phyloP scores from a whole-genome alignment of 2,329 filamentous ascomycete genomes.

The Penicillium capsulatum region DNA sequence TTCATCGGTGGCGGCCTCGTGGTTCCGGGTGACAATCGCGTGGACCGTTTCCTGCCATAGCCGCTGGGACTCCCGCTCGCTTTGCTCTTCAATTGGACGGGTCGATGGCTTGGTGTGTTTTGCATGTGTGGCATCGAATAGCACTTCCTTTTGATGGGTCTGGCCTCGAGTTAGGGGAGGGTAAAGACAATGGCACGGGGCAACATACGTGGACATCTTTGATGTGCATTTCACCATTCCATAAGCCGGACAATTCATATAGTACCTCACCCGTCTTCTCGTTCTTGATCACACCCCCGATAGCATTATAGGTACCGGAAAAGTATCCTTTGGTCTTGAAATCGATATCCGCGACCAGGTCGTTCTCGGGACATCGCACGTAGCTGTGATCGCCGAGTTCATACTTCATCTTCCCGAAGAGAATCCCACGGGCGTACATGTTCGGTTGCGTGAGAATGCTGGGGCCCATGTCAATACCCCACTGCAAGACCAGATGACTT shows the following conservation, averaged over 20 bases:
- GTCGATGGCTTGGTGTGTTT: slow-evolving; percentile 70
- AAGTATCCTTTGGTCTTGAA: slow-evolving; percentile 99
- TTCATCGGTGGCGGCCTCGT: slow-evolving; percentile 84
- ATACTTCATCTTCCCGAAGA: slow-evolving; percentile 99
- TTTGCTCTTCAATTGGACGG: slow-evolving; percentile 79
- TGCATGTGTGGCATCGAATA: slow-evolving; percentile 80
- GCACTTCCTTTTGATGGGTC: slow-evolving; percentile 82
- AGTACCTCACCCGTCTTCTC: slow-evolving; percentile 79
- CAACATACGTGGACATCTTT: slow-evolving; percentile 63
- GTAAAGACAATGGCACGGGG: not conserved
- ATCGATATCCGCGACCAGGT: slow-evolving; percentile 84
- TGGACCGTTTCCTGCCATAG: slow-evolving; percentile 78
- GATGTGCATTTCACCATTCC: slow-evolving; percentile 93
- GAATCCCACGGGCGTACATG: slow-evolving; percentile 95
- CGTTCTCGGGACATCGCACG: slow-evolving; percentile 82
- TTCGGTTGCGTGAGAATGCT: slow-evolving; percentile 95
- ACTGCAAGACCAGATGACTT: not conserved
- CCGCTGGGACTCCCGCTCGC: slow-evolving; percentile 81
- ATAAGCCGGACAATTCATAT: slow-evolving; percentile 88
- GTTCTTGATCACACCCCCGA: slow-evolving; percentile 85
- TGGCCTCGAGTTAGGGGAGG: slow-evolving; percentile 36
- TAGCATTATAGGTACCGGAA: slow-evolving; percentile 91
- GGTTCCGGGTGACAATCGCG: slow-evolving; percentile 79
- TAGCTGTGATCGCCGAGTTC: slow-evolving; percentile 95
- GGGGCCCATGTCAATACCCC: slow-evolving; percentile 10